These are phyloP conservation scores for Termitomyces sp. DNA, from an alignment of 768 basidiomycete species.

Conservation along the genomic window DNA sequence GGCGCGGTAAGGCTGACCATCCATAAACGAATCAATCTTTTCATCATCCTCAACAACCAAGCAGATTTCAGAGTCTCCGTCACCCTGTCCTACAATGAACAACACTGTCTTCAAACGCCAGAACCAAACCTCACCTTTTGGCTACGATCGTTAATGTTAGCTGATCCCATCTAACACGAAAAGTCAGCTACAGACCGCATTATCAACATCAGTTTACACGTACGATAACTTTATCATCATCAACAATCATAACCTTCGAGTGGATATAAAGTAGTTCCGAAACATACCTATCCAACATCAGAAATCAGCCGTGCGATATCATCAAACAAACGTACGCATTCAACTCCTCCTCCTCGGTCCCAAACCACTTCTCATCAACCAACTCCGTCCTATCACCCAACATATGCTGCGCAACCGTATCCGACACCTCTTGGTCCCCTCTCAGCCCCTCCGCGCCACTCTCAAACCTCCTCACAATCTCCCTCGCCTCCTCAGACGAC, in stretches of 20 bases:
- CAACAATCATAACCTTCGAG: slow-evolving; percentile 91
- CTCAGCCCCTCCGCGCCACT: slow-evolving; percentile 48
- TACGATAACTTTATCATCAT: slow-evolving; percentile 86
- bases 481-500: slow-evolving; percentile 50
- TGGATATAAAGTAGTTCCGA: slow-evolving; percentile 83
- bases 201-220: slow-evolving; percentile 20
- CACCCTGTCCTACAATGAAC: slow-evolving; percentile 49
- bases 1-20: slow-evolving; percentile 68
- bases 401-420: slow-evolving; percentile 80
- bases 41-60: slow-evolving; percentile 88
- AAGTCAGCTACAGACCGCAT: background rate
- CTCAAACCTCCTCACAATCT: slow-evolving; percentile 50
- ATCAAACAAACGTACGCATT: slow-evolving; percentile 49
- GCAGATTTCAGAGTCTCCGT: slow-evolving; percentile 94
- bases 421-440: slow-evolving; percentile 61
- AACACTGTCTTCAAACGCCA: slow-evolving; percentile 1
- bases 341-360: slow-evolving; percentile 77
- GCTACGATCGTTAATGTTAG: slow-evolving; percentile 87
- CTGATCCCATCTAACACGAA: slow-evolving; percentile 72
- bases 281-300: slow-evolving; percentile 52
- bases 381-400: slow-evolving; percentile 57
- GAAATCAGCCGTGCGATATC: slow-evolving; percentile 8
- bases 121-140: slow-evolving; percentile 47
- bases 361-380: slow-evolving; percentile 79
- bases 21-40: slow-evolving; percentile 68